phyloP scores from a whole-genome alignment of 495 filamentous ascomycete species.

The Evansstolkia leycettana region DNA sequence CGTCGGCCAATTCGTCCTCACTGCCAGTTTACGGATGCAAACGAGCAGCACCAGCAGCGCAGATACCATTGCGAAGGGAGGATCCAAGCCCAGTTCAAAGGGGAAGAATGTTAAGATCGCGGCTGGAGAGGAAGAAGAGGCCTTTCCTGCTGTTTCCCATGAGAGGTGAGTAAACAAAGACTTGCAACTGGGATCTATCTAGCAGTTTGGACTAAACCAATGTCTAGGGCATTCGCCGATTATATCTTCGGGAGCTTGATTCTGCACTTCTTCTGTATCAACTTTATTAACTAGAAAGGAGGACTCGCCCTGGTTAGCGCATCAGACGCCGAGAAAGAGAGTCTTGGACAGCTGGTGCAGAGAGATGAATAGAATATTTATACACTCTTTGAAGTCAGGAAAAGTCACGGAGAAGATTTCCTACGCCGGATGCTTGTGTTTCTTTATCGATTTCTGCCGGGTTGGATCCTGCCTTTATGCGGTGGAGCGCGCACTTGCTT shows the following conservation, averaged over 20 bases:
- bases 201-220: background rate
- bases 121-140: constrained; percentile 15
- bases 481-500: no score
- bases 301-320: no score
- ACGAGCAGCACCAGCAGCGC: constrained; percentile 35
- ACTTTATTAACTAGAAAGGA: constrained; percentile 82
- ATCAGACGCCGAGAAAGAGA: no score
- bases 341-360: no score
- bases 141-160: constrained; percentile 27
- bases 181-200: no score
- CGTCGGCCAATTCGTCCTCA: constrained; percentile 94
- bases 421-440: no score
- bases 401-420: no score
- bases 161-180: constrained; percentile 38
- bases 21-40: constrained; percentile 82
- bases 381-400: no score
- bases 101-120: constrained; percentile 22
- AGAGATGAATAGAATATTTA: no score
- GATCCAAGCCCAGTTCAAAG: constrained; percentile 18
- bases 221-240: constrained; percentile 81
- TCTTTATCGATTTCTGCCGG: no score
- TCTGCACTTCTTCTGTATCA: constrained; percentile 97
- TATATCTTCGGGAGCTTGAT: constrained; percentile 90
- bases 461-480: no score
- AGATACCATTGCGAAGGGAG: no score